A percentile compares a stretch with the other conserved stretches of the same genome.
Conservation (phyloP, 2,329 filamentous ascomycete species). For the Hymenoscyphus fraxineus region DNA sequence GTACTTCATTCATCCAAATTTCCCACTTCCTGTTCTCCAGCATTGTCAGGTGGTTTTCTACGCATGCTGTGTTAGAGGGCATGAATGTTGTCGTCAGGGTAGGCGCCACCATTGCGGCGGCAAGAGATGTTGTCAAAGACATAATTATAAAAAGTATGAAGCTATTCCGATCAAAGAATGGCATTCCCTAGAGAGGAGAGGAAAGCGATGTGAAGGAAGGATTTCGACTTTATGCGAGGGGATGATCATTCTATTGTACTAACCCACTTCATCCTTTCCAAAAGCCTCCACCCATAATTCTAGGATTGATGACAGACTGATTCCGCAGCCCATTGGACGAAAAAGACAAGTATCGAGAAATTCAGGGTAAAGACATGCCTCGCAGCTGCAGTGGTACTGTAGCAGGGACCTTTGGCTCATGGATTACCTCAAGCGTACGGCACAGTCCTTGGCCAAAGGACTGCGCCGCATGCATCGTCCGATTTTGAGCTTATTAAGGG, state of each 20-base stretch:
- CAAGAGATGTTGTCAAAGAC: conserved; percentile 2
- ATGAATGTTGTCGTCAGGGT: conserved; percentile 15
- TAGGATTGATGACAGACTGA: background rate
- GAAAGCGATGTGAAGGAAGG: background rate
- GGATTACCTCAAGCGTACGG: conserved; percentile 6
- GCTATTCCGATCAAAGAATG: background rate
- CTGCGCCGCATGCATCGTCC: background rate
- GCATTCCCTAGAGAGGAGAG: background rate
- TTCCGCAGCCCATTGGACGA: background rate
- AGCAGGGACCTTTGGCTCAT: background rate
- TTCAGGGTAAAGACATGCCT: background rate
- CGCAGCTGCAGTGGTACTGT: background rate
- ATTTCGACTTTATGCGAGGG: background rate
- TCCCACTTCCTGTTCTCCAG: conserved; percentile 21
- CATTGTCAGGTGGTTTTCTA: conserved; percentile 26
- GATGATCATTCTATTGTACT: conserved; percentile 1
- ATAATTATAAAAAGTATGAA: conserved; percentile 3
- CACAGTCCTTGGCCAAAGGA: background rate
- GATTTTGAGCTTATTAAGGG: background rate
- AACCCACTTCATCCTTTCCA: background rate
- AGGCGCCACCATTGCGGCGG: conserved; percentile 3
- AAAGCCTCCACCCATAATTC: background rate
- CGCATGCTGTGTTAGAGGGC: conserved; percentile 20
- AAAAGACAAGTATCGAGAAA: background rate
- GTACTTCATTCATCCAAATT: conserved; percentile 26